Percentiles rank a stretch among this genome's conserved stretches.
These are phyloP conservation scores for Botrytis cinerea DNA, from an alignment of 2,329 filamentous ascomycete species.

Conservation along the genomic window DNA sequence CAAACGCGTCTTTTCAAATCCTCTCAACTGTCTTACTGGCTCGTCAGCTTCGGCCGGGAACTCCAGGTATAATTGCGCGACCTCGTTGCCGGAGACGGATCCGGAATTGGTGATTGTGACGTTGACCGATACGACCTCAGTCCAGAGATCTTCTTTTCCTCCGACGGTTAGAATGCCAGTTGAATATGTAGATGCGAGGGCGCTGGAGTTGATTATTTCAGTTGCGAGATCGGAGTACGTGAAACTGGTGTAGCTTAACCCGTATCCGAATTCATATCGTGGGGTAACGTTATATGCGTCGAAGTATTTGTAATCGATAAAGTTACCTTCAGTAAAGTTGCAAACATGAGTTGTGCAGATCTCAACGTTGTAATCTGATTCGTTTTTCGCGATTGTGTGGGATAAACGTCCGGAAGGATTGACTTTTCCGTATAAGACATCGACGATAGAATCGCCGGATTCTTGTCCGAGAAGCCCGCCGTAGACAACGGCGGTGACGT, in stretches of 20 bases:
- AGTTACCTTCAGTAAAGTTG: slow-evolving; percentile 74
- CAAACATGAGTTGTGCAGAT: slow-evolving; percentile 59
- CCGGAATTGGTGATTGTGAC: slow-evolving; percentile 58
- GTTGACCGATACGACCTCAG: slow-evolving; percentile 53
- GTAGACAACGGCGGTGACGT: slow-evolving; percentile 80
- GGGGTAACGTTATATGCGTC: slow-evolving; percentile 63
- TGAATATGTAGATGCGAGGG: slow-evolving; percentile 47
- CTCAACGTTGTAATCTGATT: slow-evolving; percentile 45
- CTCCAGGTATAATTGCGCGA: slow-evolving; percentile 52
- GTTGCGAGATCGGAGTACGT: slow-evolving; percentile 63
- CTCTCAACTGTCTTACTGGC: slow-evolving; percentile 26
- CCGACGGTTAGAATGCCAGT: slow-evolving; percentile 60
- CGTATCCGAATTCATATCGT: slow-evolving; percentile 77
- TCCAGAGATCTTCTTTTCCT: slow-evolving; percentile 54
- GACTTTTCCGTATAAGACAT: slow-evolving; percentile 76
- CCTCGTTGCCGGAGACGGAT: slow-evolving; percentile 51
- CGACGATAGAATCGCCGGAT: slow-evolving; percentile 72
- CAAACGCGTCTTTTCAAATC: slow-evolving; percentile 25
- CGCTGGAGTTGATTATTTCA: slow-evolving; percentile 40
- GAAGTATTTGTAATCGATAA: slow-evolving; percentile 78
- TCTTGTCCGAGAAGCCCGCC: slow-evolving; percentile 80
- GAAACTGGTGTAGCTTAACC: slow-evolving; percentile 77
- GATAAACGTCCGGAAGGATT: slow-evolving; percentile 77
- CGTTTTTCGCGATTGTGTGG: slow-evolving; percentile 68
- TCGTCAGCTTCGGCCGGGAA: slow-evolving; percentile 25